Conservation (phyloP, 2,329 filamentous ascomycete species). For the Claviceps cyperi region DNA sequence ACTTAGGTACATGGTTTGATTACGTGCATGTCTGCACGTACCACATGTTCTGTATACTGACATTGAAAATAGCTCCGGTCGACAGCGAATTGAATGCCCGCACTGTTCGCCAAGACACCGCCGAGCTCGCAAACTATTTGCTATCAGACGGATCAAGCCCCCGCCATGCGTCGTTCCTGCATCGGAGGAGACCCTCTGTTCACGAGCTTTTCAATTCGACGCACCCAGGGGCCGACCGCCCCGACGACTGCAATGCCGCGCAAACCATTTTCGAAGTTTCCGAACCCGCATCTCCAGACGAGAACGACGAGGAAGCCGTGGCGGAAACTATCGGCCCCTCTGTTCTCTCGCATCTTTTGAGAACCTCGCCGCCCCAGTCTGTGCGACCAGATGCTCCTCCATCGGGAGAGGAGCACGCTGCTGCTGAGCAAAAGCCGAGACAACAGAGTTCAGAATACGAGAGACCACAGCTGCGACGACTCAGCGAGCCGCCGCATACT, state of each 20-base stretch:
- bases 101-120: constrained; percentile 72
- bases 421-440: constrained; percentile 1
- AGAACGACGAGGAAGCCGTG: constrained; percentile 6
- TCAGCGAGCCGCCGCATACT: constrained; percentile 1
- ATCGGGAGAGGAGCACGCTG: background rate
- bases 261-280: constrained; percentile 47
- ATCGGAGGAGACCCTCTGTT: constrained; percentile 16
- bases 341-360: constrained; percentile 35
- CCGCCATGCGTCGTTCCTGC: constrained; percentile 32
- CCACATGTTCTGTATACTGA: background rate
- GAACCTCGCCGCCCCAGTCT: constrained; percentile 31
- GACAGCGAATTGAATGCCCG: constrained; percentile 63
- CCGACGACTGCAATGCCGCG: constrained; percentile 17
- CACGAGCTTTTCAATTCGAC: constrained; percentile 15
- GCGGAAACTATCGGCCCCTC: constrained; percentile 20
- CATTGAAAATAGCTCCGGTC: constrained; percentile 28
- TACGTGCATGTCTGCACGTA: too few relatives aligned
- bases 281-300: constrained; percentile 25
- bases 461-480: constrained; percentile 6
- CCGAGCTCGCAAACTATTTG: constrained; percentile 71
- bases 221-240: constrained; percentile 9
- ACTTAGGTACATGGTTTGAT: constrained; percentile 29
- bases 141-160: constrained; percentile 46
- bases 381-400: constrained; percentile 6
- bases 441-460: constrained; percentile 1